Percentiles rank a stretch among this genome's conserved stretches.
Conservation (phyloP, 78 protist species). For the Parvularia atlantis region DNA sequence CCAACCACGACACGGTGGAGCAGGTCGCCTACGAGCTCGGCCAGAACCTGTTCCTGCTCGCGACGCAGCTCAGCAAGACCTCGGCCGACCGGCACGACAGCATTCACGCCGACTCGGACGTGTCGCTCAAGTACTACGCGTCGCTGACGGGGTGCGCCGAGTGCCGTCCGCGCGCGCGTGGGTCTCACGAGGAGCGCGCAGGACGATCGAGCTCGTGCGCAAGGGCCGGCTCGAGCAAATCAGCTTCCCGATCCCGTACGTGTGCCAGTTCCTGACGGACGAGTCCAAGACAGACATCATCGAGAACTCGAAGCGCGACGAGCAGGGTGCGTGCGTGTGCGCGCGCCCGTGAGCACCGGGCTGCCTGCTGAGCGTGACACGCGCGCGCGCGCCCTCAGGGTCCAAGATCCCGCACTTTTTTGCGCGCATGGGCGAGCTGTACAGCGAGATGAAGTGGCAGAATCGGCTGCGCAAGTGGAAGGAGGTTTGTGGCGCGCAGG, state of each 20-base stretch:
- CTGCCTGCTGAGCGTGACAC: neutral
- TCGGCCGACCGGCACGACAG: neutral
- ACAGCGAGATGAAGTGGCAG: conserved; percentile 30
- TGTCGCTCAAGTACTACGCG: too few species aligned
- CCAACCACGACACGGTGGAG: too few species aligned
- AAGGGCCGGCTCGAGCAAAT: neutral
- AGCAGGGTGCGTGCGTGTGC: too few species aligned
- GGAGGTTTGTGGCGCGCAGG: neutral
- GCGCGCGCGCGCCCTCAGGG: neutral
- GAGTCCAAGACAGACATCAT: neutral
- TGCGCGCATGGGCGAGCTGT: neutral
- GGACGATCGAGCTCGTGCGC: conserved; percentile 6
- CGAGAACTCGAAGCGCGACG: neutral
- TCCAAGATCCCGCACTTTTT: neutral
- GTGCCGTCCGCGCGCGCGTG: too few species aligned
- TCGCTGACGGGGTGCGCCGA: too few species aligned
- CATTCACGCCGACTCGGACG: too few species aligned
- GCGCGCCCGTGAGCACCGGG: neutral
- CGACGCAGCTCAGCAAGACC: too few species aligned
- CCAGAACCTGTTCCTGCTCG: conserved; percentile 4
- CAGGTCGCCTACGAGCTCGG: neutral
- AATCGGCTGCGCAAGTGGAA: neutral
- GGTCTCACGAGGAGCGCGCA: too few species aligned
- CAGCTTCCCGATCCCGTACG: conserved; percentile 17
- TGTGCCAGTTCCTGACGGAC: conserved; percentile 18